phyloP scores from a whole-genome alignment of 306 rosid species.

The Lotus japonicus region DNA sequence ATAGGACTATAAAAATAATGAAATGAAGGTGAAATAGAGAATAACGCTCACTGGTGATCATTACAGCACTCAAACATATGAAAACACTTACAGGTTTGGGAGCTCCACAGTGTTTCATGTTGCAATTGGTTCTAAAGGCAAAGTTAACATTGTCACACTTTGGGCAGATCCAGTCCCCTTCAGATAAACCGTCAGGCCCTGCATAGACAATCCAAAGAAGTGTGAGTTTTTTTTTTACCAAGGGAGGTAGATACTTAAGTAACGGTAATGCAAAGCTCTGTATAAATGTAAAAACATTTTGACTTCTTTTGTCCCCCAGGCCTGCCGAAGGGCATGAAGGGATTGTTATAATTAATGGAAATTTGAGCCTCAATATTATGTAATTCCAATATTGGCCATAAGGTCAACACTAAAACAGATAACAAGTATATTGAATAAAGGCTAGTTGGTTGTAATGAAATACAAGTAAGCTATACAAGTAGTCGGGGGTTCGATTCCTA shows the following conservation, averaged over 20 bases:
- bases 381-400: background rate
- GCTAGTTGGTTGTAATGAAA: background rate
- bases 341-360: no score
- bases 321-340: background rate
- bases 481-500: no score
- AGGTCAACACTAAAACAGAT: background rate
- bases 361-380: background rate
- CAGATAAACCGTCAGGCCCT: slow-evolving; percentile 40
- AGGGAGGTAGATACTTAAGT: background rate
- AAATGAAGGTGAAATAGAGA: background rate
- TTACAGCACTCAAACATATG: background rate
- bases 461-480: background rate
- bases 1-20: background rate
- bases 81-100: slow-evolving; percentile 40
- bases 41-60: background rate
- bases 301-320: background rate
- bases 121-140: slow-evolving; percentile 50
- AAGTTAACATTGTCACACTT: slow-evolving; percentile 48
- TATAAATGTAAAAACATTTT: background rate
- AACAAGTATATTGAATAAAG: background rate
- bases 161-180: slow-evolving; percentile 45
- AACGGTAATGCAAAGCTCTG: background rate
- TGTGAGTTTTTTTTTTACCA: background rate
- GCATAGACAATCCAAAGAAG: slow-evolving; percentile 10
- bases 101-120: slow-evolving; percentile 50